Conservation (phyloP, 129 eudicot genomes). For the Deinandra increscens region DNA sequence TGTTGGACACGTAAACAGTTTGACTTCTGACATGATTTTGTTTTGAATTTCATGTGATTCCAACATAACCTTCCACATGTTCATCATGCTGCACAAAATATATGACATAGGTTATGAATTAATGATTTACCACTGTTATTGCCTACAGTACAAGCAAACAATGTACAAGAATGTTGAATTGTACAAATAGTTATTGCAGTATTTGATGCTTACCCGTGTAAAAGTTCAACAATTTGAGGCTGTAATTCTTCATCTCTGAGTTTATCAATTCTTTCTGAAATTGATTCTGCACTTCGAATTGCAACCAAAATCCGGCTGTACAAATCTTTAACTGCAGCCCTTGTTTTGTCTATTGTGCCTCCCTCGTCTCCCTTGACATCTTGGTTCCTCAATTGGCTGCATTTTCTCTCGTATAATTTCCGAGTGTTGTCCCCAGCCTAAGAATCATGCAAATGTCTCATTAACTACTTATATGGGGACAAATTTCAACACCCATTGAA, state of each 20-base stretch:
- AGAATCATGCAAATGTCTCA: conserved; percentile 2
- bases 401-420: conserved; percentile 78
- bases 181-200: background rate
- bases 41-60: conserved; percentile 88
- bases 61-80: conserved; percentile 72
- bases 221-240: conserved; percentile 81
- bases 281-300: conserved; percentile 89
- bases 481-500: background rate
- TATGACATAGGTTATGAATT: conserved; percentile 5
- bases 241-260: conserved; percentile 85
- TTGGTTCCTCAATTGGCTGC: conserved; percentile 73
- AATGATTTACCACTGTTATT: conserved; percentile 6
- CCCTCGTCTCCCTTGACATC: conserved; percentile 87
- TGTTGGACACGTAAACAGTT: conserved; percentile 74
- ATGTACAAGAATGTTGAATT: conserved; percentile 13
- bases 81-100: conserved; percentile 54
- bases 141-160: conserved; percentile 2
- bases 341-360: conserved; percentile 68
- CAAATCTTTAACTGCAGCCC: conserved; percentile 84
- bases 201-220: conserved; percentile 70
- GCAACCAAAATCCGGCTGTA: conserved; percentile 90
- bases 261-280: conserved; percentile 77
- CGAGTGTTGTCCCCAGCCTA: conserved; percentile 86
- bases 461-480: background rate
- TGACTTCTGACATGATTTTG: conserved; percentile 81